These are phyloP conservation scores for Cyphellophora europaea DNA, from an alignment of 2,329 filamentous ascomycete species.

Conservation along the genomic window DNA sequence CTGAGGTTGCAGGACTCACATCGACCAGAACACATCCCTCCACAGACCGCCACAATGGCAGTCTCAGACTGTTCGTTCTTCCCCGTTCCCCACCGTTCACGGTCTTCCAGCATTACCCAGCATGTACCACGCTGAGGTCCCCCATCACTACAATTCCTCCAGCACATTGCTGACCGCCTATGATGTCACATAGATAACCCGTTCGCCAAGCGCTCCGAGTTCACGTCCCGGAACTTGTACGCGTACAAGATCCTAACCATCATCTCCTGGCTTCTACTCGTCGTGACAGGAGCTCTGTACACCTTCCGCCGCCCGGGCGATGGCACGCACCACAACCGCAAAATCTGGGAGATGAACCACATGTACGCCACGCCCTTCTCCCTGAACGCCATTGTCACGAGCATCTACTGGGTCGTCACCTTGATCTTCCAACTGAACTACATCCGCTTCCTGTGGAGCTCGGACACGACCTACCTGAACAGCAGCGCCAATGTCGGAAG, in stretches of 20 bases:
- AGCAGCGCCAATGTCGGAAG: slow-evolving; percentile 67
- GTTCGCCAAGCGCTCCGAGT: slow-evolving; percentile 61
- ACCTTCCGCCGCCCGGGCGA: slow-evolving; percentile 55
- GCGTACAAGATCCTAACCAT: slow-evolving; percentile 69
- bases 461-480: slow-evolving; percentile 52
- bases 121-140: no score
- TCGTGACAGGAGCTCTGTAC: slow-evolving; percentile 68
- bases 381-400: slow-evolving; percentile 53
- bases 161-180: neutral
- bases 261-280: slow-evolving; percentile 63
- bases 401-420: slow-evolving; percentile 56
- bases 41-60: neutral
- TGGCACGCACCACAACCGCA: slow-evolving; percentile 44
- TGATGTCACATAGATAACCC: slow-evolving; percentile 55
- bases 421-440: slow-evolving; percentile 63
- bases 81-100: no score
- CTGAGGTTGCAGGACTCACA: no score
- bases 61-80: neutral
- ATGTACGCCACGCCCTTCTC: slow-evolving; percentile 63
- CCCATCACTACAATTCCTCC: no score
- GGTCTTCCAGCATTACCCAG: no score
- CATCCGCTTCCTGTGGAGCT: slow-evolving; percentile 65
- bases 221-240: slow-evolving; percentile 51
- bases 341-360: slow-evolving; percentile 67
- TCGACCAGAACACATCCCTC: no score